Percentiles rank a stretch among this genome's conserved stretches.
Conservation (phyloP, 2,329 filamentous ascomycete genomes). For the Madurella mycetomatis region DNA sequence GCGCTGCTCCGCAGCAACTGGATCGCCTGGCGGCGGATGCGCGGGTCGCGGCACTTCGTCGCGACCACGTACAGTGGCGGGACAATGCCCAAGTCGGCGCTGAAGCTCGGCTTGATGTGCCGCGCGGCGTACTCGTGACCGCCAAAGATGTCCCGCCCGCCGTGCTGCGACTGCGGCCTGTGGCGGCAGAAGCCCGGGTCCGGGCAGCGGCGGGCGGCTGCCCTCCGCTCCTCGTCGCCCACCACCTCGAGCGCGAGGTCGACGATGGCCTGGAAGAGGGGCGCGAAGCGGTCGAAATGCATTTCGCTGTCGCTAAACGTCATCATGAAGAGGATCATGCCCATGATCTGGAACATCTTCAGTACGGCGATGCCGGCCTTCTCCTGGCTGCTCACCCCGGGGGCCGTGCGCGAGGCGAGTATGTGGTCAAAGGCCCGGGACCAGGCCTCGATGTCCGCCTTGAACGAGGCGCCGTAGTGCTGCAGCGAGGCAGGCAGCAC, state of each 20-base stretch:
- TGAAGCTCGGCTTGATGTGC: conserved; percentile 59
- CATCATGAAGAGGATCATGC: conserved; percentile 54
- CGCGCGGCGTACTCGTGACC: conserved; percentile 41
- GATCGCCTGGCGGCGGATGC: conserved; percentile 56
- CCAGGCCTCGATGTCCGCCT: conserved; percentile 51
- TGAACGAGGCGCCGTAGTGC: conserved; percentile 46
- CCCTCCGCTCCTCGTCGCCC: conserved; percentile 51
- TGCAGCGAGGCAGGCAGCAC: conserved; percentile 47
- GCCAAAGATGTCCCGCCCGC: conserved; percentile 35
- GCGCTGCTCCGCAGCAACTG: conserved; percentile 56
- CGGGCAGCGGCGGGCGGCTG: conserved; percentile 43
- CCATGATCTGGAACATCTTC: conserved; percentile 60
- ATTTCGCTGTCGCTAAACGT: conserved; percentile 56
- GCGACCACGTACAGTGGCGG: conserved; percentile 62
- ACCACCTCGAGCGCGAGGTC: conserved; percentile 56
- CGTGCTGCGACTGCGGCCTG: conserved; percentile 33
- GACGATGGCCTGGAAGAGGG: conserved; percentile 52
- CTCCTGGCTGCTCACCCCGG: conserved; percentile 49
- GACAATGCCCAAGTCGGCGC: conserved; percentile 60
- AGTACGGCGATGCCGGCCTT: conserved; percentile 57
- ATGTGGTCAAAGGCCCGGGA: conserved; percentile 52
- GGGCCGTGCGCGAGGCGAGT: conserved; percentile 44
- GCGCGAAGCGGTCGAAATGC: conserved; percentile 52
- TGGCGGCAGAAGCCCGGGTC: conserved; percentile 39
- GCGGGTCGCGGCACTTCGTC: conserved; percentile 58